Conservation (phyloP, 2,329 filamentous ascomycete species). For the Diplodia mutila region DNA sequence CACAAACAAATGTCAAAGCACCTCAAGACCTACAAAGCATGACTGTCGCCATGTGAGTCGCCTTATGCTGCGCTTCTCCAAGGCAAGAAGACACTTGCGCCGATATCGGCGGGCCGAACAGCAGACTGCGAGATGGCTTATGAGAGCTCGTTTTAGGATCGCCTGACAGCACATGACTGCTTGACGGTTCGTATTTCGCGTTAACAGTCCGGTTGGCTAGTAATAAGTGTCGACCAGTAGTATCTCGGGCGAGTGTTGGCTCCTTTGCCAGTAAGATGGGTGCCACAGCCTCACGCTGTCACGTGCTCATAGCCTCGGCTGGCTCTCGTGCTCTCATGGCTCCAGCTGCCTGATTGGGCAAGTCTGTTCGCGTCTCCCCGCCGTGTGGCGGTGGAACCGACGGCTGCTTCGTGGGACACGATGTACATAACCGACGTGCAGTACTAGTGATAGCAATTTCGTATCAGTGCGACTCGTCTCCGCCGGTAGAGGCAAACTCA, state of each 20-base stretch:
- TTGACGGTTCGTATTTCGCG: background rate
- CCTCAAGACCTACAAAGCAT: background rate
- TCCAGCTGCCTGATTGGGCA: background rate
- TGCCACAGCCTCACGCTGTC: background rate
- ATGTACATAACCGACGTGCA: background rate
- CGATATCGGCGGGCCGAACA: conserved; percentile 14
- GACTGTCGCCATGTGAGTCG: background rate
- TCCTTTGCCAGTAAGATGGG: background rate
- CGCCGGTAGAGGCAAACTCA: too few relatives aligned
- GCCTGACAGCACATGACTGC: background rate
- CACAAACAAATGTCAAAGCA: conserved; percentile 10
- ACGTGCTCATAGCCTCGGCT: background rate
- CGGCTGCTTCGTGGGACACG: background rate
- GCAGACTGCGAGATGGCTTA: conserved; percentile 2
- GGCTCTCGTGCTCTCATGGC: too few relatives aligned
- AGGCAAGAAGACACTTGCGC: background rate
- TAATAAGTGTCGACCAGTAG: background rate
- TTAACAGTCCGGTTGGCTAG: background rate
- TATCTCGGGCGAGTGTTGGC: background rate
- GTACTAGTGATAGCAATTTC: too few relatives aligned
- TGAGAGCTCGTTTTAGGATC: conserved; percentile 11
- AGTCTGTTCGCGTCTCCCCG: background rate
- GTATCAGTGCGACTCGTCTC: too few relatives aligned
- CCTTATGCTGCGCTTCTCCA: background rate
- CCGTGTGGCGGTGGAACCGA: background rate